Conservation (phyloP, 2,329 filamentous ascomycete genomes). For the Kalaharituber pfeilii region DNA sequence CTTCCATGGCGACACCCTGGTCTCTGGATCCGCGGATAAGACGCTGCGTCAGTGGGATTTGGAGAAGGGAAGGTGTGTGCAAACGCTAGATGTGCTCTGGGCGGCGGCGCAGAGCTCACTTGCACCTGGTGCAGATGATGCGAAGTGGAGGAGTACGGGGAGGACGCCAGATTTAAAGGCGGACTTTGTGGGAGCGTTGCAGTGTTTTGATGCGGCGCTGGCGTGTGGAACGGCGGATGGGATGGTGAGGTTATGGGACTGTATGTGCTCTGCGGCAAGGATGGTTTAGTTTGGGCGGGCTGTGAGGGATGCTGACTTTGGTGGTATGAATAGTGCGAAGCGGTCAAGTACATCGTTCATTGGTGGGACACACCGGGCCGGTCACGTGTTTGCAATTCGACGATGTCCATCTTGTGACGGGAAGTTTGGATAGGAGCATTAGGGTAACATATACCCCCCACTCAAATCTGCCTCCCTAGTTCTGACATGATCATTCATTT, state of each 20-base stretch:
- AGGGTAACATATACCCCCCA: conserved; percentile 46
- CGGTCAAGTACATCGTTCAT: conserved; percentile 87
- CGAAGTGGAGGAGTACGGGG: conserved; percentile 48
- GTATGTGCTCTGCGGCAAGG: conserved; percentile 11
- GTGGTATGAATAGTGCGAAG: conserved; percentile 42
- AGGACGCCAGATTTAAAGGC: conserved; percentile 50
- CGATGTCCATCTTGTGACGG: conserved; percentile 84
- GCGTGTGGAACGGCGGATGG: conserved; percentile 94
- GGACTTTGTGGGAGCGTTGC: conserved; percentile 84
- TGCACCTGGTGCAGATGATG: conserved; percentile 43
- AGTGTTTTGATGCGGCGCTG: conserved; percentile 89
- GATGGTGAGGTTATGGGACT: conserved; percentile 92
- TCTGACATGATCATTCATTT: background rate
- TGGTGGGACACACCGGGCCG: conserved; percentile 88
- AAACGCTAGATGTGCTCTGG: conserved; percentile 96
- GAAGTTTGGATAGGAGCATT: conserved; percentile 80
- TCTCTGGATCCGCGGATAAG: conserved; percentile 94
- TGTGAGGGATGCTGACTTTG: conserved; percentile 1
- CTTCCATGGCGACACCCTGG: conserved; percentile 72
- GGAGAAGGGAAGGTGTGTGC: conserved; percentile 89
- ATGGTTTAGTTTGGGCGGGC: background rate
- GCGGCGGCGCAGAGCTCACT: conserved; percentile 77
- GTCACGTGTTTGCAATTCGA: conserved; percentile 94
- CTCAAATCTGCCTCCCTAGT: conserved; percentile 4
- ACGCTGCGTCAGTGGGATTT: conserved; percentile 96